These are phyloP conservation scores for Jackrogersella minutella DNA, from an alignment of 495 filamentous ascomycete species.

Conservation along the genomic window DNA sequence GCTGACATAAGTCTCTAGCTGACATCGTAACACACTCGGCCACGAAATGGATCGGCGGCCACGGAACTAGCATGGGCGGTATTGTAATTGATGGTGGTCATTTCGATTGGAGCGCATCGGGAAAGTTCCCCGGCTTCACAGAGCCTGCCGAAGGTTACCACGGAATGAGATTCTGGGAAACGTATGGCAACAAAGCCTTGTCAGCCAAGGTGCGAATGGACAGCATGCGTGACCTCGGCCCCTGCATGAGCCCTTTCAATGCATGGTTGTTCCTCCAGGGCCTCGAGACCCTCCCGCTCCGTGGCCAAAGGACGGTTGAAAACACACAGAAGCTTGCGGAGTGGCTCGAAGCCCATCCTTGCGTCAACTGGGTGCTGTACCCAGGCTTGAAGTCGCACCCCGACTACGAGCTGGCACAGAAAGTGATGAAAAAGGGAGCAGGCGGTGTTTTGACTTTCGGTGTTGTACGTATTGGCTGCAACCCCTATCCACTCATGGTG, in stretches of 20 bases:
- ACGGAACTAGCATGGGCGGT: constrained; percentile 54
- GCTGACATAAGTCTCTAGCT: constrained; percentile 43
- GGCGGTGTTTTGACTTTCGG: constrained; percentile 54
- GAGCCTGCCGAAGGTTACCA: constrained; percentile 53
- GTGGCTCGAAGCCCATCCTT: constrained; percentile 50
- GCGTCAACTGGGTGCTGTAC: constrained; percentile 52
- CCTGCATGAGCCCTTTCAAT: constrained; percentile 53
- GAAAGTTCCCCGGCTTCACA: constrained; percentile 54
- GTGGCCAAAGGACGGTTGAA: constrained; percentile 49
- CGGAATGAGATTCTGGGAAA: constrained; percentile 54
- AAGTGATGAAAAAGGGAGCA: constrained; percentile 47
- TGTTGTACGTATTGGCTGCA: constrained; percentile 39
- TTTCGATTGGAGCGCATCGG: constrained; percentile 53
- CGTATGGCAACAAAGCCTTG: constrained; percentile 50
- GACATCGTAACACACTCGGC: constrained; percentile 54
- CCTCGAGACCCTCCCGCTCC: constrained; percentile 48
- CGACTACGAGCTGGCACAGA: constrained; percentile 49
- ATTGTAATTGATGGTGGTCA: constrained; percentile 54
- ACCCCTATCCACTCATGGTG: constrained; percentile 67
- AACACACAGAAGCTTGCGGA: constrained; percentile 51
- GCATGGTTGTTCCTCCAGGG: constrained; percentile 54
- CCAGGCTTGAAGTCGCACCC: constrained; percentile 51
- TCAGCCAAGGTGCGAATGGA: constrained; percentile 53
- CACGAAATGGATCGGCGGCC: constrained; percentile 56
- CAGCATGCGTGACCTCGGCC: constrained; percentile 52